Conservation (phyloP, 345 rosid genomes). For the Citrus glauca region DNA sequence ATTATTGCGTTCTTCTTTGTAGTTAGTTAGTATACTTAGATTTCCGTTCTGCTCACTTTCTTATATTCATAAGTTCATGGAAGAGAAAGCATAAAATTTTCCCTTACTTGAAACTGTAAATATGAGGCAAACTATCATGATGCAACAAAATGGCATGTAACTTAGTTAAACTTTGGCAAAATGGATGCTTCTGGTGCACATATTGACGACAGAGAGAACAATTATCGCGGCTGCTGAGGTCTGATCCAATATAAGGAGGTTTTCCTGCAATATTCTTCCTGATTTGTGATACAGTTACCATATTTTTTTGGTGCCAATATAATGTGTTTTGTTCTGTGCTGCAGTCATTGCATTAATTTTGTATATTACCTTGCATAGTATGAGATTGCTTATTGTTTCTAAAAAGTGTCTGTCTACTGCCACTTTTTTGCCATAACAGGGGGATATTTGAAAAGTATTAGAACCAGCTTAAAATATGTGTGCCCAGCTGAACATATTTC, state of each 20-base stretch:
- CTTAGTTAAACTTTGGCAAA: neutral
- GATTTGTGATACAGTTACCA: neutral
- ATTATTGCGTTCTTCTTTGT: neutral
- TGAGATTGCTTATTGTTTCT: neutral
- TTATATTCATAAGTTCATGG: neutral
- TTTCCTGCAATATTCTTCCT: neutral
- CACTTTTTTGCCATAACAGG: conserved; percentile 40
- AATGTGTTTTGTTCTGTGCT: neutral
- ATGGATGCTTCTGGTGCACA: neutral
- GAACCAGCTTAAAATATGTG: conserved; percentile 46
- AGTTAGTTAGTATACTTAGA: neutral
- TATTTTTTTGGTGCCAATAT: neutral
- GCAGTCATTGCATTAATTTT: neutral
- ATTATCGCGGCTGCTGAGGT: neutral
- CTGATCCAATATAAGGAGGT: neutral
- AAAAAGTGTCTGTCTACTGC: neutral
- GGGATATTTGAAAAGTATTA: conserved; percentile 50
- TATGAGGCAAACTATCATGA: neutral
- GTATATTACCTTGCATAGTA: neutral
- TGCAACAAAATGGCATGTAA: neutral
- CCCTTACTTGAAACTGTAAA: neutral
- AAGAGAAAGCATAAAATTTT: neutral
- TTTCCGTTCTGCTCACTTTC: neutral
- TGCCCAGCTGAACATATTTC: conserved; percentile 81
- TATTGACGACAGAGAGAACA: no score